Evolutionary conservation across 1,284 basidiomycete species (phyloP).

Genomic region (Anthracocystis setariae): DNA sequence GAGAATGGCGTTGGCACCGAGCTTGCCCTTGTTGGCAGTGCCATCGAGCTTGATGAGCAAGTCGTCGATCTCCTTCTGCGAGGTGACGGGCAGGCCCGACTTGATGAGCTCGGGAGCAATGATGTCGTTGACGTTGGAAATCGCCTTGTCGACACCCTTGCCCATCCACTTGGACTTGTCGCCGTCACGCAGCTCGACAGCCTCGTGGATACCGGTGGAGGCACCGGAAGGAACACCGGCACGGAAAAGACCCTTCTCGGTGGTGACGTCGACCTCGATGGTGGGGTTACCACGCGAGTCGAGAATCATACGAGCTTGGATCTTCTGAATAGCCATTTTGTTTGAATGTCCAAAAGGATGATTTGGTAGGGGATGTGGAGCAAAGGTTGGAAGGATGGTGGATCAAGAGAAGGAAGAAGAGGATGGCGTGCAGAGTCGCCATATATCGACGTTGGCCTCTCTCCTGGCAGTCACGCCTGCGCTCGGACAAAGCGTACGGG

Average conservation of each 20-base stretch:
- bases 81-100: slow-evolving; percentile 83
- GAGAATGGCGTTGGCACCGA: slow-evolving; percentile 99
- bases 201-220: slow-evolving; percentile 97
- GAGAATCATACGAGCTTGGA: slow-evolving; percentile 60
- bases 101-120: slow-evolving; percentile 92
- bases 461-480: background rate
- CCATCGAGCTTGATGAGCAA: slow-evolving; percentile 99
- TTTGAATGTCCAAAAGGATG: background rate
- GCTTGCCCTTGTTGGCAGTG: slow-evolving; percentile 98
- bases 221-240: slow-evolving; percentile 97
- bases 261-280: slow-evolving; percentile 67
- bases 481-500: no score
- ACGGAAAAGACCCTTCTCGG: slow-evolving; percentile 80
- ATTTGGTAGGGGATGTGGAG: slow-evolving; percentile 10
- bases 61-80: slow-evolving; percentile 96
- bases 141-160: slow-evolving; percentile 89
- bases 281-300: slow-evolving; percentile 68
- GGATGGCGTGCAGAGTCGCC: slow-evolving; percentile 6
- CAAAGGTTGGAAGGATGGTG: slow-evolving; percentile 15
- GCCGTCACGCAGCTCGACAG: slow-evolving; percentile 96
- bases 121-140: slow-evolving; percentile 90
- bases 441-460: slow-evolving; percentile 15
- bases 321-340: slow-evolving; percentile 63
- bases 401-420: slow-evolving; percentile 6
- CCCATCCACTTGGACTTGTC: slow-evolving; percentile 93